Percentiles rank a stretch among this genome's conserved stretches.
Evolutionary conservation across 306 rosid genomes (phyloP).

Genomic region (Clitoria ternatea): DNA sequence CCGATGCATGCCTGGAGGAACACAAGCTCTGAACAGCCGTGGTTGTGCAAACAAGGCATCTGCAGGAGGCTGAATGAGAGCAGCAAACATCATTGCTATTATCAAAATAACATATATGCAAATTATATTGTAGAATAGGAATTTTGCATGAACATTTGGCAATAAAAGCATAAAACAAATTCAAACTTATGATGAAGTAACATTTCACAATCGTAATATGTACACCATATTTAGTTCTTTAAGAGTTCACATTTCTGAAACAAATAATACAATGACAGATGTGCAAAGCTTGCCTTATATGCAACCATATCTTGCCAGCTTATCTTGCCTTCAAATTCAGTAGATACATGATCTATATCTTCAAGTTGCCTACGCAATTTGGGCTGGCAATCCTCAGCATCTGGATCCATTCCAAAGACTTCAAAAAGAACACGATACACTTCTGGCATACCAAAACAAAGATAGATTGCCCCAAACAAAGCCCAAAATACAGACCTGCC

Average conservation of each 20-base stretch:
- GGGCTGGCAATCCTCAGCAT: slow-evolving; percentile 76
- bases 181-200: neutral
- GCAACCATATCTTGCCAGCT: slow-evolving; percentile 85
- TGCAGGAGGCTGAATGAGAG: slow-evolving; percentile 76
- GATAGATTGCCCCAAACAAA: slow-evolving; percentile 81
- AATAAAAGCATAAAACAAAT: neutral
- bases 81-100: slow-evolving; percentile 28
- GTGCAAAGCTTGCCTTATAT: slow-evolving; percentile 54
- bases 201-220: neutral
- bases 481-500: slow-evolving; percentile 91
- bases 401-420: slow-evolving; percentile 92
- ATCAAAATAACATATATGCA: neutral
- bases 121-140: neutral
- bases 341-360: slow-evolving; percentile 78
- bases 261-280: neutral
- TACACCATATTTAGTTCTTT: neutral
- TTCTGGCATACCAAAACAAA: slow-evolving; percentile 90
- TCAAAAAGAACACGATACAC: slow-evolving; percentile 90
- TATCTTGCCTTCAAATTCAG: slow-evolving; percentile 79
- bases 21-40: slow-evolving; percentile 88
- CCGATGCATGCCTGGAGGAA: slow-evolving; percentile 94
- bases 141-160: neutral
- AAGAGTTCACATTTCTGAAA: neutral
- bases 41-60: slow-evolving; percentile 93
- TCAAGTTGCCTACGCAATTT: slow-evolving; percentile 73